Evolutionary conservation across 805 yeast species (phyloP), one percentile per base, ranked within the genome.

Genomic region (Saccharomycopsis guyanensis): DNA sequence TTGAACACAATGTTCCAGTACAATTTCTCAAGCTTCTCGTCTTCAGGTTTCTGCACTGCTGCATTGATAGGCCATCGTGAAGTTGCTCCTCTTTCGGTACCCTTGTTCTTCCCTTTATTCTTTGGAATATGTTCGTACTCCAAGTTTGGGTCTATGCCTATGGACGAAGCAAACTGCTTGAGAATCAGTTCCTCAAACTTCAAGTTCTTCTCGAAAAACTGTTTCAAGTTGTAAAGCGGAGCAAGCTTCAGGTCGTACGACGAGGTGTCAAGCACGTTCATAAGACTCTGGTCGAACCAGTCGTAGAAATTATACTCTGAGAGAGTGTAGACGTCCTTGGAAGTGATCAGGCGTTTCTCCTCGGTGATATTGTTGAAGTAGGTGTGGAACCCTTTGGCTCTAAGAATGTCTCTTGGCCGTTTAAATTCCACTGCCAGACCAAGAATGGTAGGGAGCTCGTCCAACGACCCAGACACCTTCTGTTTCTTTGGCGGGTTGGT

Each of bases 171-270:
- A 27, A 38, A 49, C 20, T 46, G 39, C n/a, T 39, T 31, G 19
- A 49, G 41, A 23, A 47, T 43, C 10, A 24, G 16, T 22, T 56
- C 56, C 18, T 57, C 54, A 61, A 72, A 66, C 56, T 64, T 65
- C 47, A 66, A 57, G 47, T 79, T 77, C 50, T 75, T 76, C 42
- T 77, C 82, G 59, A 72, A 71, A 56, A 75, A 80, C 54, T 80
- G 82, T 31, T 72, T 66, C 49, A 82, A 60, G 25, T 72, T 74
- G 61, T 76, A 78, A 4, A 73, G 54, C 0, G 82, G 71, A 0
- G 82, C 71, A 38, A 64, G 62, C 47, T 69, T 71, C 1, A 63
- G 52, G 43, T 66, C 68, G 37, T 60, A 64, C 20, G 60, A 57
- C 1, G 68, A 61, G 15, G 58, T 59, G 54, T 73, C 79, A 25